Evolutionary conservation across 2,329 filamentous ascomycete species (phyloP).

Genomic region (Fusarium robinianum): DNA sequence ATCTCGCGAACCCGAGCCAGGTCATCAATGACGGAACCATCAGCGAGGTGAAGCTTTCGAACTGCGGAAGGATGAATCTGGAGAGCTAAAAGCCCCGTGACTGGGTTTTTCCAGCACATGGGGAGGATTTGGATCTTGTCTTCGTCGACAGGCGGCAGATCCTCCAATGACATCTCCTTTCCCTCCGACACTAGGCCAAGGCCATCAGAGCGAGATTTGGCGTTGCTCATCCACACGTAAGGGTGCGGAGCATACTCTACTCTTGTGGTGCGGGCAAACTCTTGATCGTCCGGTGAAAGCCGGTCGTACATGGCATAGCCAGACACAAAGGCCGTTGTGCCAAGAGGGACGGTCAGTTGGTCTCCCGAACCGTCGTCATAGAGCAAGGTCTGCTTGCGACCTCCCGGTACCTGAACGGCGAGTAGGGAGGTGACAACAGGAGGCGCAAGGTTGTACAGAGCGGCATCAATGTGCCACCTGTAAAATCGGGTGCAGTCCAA

Average conservation of each 20-base stretch:
- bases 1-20: slow-evolving; percentile 67
- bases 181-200: slow-evolving; percentile 72
- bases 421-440: slow-evolving; percentile 74
- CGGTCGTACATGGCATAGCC: slow-evolving; percentile 72
- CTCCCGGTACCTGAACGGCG: slow-evolving; percentile 72
- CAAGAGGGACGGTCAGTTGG: slow-evolving; percentile 68
- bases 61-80: slow-evolving; percentile 77
- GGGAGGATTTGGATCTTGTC: slow-evolving; percentile 72
- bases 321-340: slow-evolving; percentile 76
- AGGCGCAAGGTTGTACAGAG: slow-evolving; percentile 74
- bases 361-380: slow-evolving; percentile 75
- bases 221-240: slow-evolving; percentile 79
- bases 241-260: slow-evolving; percentile 80
- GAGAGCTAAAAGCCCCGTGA: slow-evolving; percentile 69
- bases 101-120: slow-evolving; percentile 78
- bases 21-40: slow-evolving; percentile 72
- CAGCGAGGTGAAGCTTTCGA: slow-evolving; percentile 67
- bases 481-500: slow-evolving; percentile 64
- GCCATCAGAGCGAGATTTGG: slow-evolving; percentile 68
- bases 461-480: slow-evolving; percentile 81
- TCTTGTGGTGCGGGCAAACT: slow-evolving; percentile 67
- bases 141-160: slow-evolving; percentile 68
- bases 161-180: slow-evolving; percentile 60
- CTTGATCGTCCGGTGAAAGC: slow-evolving; percentile 67
- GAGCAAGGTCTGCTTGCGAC: slow-evolving; percentile 66